phyloP scores from a whole-genome alignment of 2,329 filamentous ascomycete species.

The Tolypocladium tundrense region DNA sequence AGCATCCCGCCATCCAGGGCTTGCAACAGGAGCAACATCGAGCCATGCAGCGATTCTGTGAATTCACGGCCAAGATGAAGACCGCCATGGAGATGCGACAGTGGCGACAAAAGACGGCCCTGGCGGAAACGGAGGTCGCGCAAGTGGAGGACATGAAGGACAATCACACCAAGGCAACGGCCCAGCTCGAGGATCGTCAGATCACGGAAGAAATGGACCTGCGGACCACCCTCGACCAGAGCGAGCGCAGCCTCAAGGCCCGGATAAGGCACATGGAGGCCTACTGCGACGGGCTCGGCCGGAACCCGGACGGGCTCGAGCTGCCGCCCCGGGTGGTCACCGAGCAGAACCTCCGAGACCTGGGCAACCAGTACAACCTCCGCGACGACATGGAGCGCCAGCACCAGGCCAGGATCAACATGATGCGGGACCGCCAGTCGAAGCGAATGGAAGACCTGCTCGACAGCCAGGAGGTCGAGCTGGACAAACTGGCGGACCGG shows the following conservation, averaged over 20 bases:
- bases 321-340: conserved; percentile 46
- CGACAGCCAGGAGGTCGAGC: conserved; percentile 42
- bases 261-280: conserved; percentile 57
- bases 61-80: conserved; percentile 37
- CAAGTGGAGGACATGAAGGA: conserved; percentile 43
- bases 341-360: conserved; percentile 46
- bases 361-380: conserved; percentile 50
- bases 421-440: conserved; percentile 53
- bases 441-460: conserved; percentile 51
- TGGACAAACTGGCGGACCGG: conserved; percentile 33
- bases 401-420: conserved; percentile 52
- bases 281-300: conserved; percentile 47
- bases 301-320: conserved; percentile 17
- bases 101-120: conserved; percentile 31
- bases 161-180: conserved; percentile 40
- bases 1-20: conserved; percentile 31
- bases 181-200: conserved; percentile 50
- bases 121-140: conserved; percentile 37
- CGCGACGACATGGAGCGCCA: conserved; percentile 49
- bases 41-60: conserved; percentile 42
- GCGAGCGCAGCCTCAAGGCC: conserved; percentile 44
- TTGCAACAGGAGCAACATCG: conserved; percentile 34
- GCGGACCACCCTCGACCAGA: conserved; percentile 41
- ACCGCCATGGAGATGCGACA: conserved; percentile 42
- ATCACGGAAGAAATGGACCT: conserved; percentile 54